Base-by-base conservation (phyloP, 495 filamentous ascomycete genomes). In the Glonium stellatum region DNA sequence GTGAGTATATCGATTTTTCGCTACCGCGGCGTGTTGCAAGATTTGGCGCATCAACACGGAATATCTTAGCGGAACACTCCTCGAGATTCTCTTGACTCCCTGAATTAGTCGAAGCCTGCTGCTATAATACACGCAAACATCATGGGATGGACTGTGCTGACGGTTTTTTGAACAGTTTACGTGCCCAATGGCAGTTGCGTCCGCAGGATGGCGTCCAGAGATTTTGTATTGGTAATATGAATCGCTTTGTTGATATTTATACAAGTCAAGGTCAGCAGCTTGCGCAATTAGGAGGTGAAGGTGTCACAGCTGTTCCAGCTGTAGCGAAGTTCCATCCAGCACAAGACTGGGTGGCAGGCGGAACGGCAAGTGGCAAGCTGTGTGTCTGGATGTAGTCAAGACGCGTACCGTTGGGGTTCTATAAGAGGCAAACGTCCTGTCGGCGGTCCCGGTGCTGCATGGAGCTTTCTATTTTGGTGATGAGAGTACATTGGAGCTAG, bases 171-270 rank as follows among this genome's bases (percentile, higher is more conserved):
- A 80, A 75, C 15, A 96, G 95, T 60, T 78, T 98, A 8, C 89
- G 92, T 54, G 86, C 93, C 4, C 89, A 96, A 64, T 98, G 93
- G 93, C 95, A 97, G 72, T 71, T 78, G 19, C 81, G 80, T 53
- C 93, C 93, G 0, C 76, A 78, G 39, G 87, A 91, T 51, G 83
- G 82, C 23, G 81, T 90, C 5, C 86, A 95, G 56, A 87, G 89
- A 50, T 89, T 97, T 72, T 90, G 84, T 47, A 92, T 98, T 59
- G 95, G 89, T 0, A 97, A 96, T 69, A 97, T 97, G 93, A 96
- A 96, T 70, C 84, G 93, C 19, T 97, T 96, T 63, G 88, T 97
- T 2, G 93, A 98, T 70, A 81, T 98, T 6, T 97, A 86, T 71
- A 85, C 84, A 12, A 75, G 79, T 10, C 77, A 82, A 35, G 93